Evolutionary conservation across 2,329 filamentous ascomycete genomes (phyloP), one percentile per base, ranked within the genome.

Genomic region (Monilinia fructigena): DNA sequence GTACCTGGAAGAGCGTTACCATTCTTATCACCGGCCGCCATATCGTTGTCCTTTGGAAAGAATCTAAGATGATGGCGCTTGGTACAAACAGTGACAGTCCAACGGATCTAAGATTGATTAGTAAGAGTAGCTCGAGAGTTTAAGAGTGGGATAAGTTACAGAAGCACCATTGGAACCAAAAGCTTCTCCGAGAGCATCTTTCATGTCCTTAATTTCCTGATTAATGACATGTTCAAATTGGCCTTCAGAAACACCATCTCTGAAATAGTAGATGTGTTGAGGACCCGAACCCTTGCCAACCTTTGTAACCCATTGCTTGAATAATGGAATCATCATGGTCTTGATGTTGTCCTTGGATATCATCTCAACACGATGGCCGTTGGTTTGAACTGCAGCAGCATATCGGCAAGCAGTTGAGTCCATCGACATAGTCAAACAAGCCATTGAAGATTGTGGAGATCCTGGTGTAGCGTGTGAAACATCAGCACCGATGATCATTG

Each of bases 11-110:
- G 77, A 0, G 93, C 85, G 74, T 98, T 99, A 47, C 82, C 85
- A 70, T 96, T 96, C 59, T 83, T 83, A 75, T 99, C 95, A 7
- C 79, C 83, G 16, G 81, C 78, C 3, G 67, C 68, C 12, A 71
- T 75, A 66, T 85, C 82, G 23, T 77, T 78, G 0, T 80, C 77
- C 58, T 86, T 83, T 0, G 95, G 94, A 80, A 98, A 98, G 77
- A 97, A 93, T 20, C 95, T 90, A 63, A 97, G 88, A 74, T 97
- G 94, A 72, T 99, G 95, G 3, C 95, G 90, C 83, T 99, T 99
- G 1, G 91, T 93, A 1, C 91, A 93, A 55, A 98, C 85, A 52
- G 97, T 86, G 14, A 96, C 92, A 0, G 93, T 93, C 74, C 97
- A 88, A 75, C 90, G 90, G 28, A 73, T 71, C 69, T 74, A 50